Conservation (phyloP, 2,329 filamentous ascomycete genomes). For the Colletotrichum acutatum region DNA sequence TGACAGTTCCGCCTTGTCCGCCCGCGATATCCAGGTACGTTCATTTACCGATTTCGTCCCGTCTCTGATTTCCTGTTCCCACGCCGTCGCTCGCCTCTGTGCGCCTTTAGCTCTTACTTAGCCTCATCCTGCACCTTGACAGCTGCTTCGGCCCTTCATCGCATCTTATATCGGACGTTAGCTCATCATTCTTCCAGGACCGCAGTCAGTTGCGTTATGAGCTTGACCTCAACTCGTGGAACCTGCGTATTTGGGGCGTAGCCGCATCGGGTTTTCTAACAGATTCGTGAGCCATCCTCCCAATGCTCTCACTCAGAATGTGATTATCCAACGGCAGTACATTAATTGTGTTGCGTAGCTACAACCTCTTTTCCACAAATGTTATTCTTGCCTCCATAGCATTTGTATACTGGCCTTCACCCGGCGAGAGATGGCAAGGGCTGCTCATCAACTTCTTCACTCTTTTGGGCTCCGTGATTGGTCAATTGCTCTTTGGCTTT, state of each 20-base stretch:
- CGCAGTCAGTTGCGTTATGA: constrained; percentile 63
- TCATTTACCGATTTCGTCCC: background rate
- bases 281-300: constrained; percentile 55
- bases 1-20: constrained; percentile 61
- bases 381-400: constrained; percentile 64
- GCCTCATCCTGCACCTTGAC: background rate
- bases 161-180: background rate
- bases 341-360: constrained; percentile 46
- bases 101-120: background rate
- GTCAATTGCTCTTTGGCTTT: constrained; percentile 64
- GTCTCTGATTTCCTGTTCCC: background rate
- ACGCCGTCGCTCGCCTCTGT: background rate
- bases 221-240: constrained; percentile 65
- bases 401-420: constrained; percentile 63
- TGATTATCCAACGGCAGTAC: background rate
- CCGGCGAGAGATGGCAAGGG: constrained; percentile 54
- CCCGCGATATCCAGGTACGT: constrained; percentile 60
- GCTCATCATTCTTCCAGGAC: constrained; percentile 49
- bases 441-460: constrained; percentile 64
- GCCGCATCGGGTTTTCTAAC: constrained; percentile 66
- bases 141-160: constrained; percentile 11
- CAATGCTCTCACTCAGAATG: background rate
- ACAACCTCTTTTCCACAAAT: constrained; percentile 66
- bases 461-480: constrained; percentile 61
- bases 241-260: constrained; percentile 64